These are phyloP conservation scores for Somion occarium DNA, from an alignment of 1,284 basidiomycete genomes.

Conservation along the genomic window DNA sequence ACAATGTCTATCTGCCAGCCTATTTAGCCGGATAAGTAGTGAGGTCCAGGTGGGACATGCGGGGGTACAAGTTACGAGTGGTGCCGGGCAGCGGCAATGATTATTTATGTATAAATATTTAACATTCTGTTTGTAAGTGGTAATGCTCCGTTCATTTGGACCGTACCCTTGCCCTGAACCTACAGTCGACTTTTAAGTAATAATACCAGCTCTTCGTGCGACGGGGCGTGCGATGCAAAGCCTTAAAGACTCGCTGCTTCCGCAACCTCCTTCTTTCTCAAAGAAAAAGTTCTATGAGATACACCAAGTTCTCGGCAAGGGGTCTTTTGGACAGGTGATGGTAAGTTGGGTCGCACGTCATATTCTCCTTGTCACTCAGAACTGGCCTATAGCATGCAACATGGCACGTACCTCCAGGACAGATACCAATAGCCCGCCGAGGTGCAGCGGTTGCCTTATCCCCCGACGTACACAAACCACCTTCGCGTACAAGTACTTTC, in stretches of 20 bases:
- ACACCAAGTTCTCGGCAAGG: constrained; percentile 70
- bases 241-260: constrained; percentile 48
- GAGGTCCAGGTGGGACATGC: too few relatives aligned
- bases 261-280: constrained; percentile 77
- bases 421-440: constrained; percentile 47
- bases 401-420: constrained; percentile 66
- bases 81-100: too few relatives aligned
- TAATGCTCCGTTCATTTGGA: too few relatives aligned
- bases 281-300: constrained; percentile 83
- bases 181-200: too few relatives aligned
- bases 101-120: too few relatives aligned
- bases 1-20: too few relatives aligned
- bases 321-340: constrained; percentile 86
- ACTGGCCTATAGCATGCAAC: constrained; percentile 50
- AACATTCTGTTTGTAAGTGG: too few relatives aligned
- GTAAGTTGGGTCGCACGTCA: constrained; percentile 35
- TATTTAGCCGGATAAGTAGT: too few relatives aligned
- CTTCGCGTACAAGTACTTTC: constrained; percentile 10
- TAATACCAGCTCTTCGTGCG: too few relatives aligned
- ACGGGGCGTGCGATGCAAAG: too few relatives aligned
- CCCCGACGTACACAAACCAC: constrained; percentile 3
- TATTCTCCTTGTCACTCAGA: background rate
- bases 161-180: too few relatives aligned
- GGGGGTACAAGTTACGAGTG: too few relatives aligned
- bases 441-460: constrained; percentile 40